Conservation (phyloP, 805 yeast species). For the Spathaspora passalidarum region DNA sequence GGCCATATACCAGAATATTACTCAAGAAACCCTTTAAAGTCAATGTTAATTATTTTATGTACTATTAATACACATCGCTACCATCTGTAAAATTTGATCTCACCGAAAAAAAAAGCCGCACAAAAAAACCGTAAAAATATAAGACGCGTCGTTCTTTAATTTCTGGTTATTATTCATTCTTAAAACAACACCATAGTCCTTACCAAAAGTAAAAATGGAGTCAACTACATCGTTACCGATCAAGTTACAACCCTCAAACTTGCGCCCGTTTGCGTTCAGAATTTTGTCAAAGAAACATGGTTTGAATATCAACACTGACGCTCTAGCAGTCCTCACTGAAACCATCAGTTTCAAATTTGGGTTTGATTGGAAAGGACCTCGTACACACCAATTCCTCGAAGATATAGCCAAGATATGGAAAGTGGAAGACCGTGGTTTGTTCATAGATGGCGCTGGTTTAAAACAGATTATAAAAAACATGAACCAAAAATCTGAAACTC, state of each 20-base stretch:
- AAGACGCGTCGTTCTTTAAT: background rate
- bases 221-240: conserved; percentile 53
- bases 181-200: background rate
- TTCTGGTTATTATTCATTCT: too few species aligned
- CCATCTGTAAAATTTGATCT: background rate
- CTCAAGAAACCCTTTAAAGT: background rate
- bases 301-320: conserved; percentile 82
- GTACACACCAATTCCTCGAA: conserved; percentile 65
- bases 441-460: conserved; percentile 75
- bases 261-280: conserved; percentile 90
- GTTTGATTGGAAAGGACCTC: conserved; percentile 75
- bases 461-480: conserved; percentile 60
- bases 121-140: background rate
- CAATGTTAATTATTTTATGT: background rate
- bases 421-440: conserved; percentile 82
- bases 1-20: conserved; percentile 4
- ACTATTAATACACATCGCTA: background rate
- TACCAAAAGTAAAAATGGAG: conserved; percentile 13
- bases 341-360: conserved; percentile 77
- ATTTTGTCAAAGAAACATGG: conserved; percentile 91
- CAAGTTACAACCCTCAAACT: conserved; percentile 70
- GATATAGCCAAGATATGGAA: conserved; percentile 83
- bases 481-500: conserved; percentile 14
- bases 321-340: conserved; percentile 69
- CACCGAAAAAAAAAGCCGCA: background rate